A percentile compares a stretch with the other conserved stretches of the same genome.
Evolutionary conservation across 106 monocot genomes (phyloP).

Genomic region (Platanthera guangdongensis): DNA sequence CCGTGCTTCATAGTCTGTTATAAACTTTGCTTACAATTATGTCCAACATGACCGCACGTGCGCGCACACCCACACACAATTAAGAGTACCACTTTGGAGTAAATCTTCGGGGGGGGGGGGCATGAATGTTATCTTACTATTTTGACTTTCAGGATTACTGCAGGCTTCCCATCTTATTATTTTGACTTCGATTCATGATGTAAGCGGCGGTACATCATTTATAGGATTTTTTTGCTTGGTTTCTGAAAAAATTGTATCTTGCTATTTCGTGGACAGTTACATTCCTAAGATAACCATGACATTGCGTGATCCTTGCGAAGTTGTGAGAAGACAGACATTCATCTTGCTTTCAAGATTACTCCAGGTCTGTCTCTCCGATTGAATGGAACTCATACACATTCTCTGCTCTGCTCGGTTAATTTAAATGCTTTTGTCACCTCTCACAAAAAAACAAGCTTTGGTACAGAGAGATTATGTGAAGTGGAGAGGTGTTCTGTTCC

Average conservation of each 20-base stretch:
- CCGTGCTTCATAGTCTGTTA: no score
- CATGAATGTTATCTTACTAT: constrained; percentile 22
- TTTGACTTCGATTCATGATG: neutral
- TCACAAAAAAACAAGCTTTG: constrained; percentile 5
- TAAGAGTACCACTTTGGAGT: no score
- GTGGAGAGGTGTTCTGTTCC: constrained; percentile 96
- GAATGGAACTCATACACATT: neutral
- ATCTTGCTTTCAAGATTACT: constrained; percentile 84
- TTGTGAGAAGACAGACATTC: constrained; percentile 90
- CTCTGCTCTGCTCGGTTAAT: neutral
- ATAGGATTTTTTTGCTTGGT: neutral
- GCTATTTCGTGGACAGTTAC: constrained; percentile 42
- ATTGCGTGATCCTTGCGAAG: constrained; percentile 86
- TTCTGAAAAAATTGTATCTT: neutral
- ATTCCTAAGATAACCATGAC: constrained; percentile 70
- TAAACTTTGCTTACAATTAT: no score
- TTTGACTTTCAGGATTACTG: constrained; percentile 79
- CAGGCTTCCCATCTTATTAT: constrained; percentile 29
- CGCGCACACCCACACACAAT: no score
- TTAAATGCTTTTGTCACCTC: neutral
- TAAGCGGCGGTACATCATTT: neutral
- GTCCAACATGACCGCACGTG: no score
- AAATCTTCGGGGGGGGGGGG: no score
- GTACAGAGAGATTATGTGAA: constrained; percentile 94
- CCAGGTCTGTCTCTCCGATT: constrained; percentile 45